phyloP scores from a whole-genome alignment of 257 asterid species.

The Echium plantagineum region DNA sequence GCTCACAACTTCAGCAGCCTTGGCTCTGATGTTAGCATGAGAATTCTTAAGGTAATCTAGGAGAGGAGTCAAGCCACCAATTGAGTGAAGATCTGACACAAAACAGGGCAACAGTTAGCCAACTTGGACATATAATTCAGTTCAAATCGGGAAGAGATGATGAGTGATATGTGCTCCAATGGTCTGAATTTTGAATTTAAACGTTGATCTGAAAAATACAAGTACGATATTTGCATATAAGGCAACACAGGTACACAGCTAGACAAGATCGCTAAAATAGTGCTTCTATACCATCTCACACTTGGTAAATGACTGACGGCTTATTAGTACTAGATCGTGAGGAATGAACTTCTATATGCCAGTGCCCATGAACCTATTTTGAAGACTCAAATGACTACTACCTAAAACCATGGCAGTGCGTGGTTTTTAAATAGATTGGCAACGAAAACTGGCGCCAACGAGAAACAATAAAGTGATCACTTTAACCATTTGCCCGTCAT shows the following conservation, averaged over 20 bases:
- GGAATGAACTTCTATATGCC: too few species aligned
- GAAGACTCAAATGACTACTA: too few species aligned
- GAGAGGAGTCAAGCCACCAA: slow-evolving; percentile 82
- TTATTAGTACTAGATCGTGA: too few species aligned
- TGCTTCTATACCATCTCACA: too few species aligned
- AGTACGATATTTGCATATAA: background rate
- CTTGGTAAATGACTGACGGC: too few species aligned
- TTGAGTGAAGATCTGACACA: slow-evolving; percentile 62
- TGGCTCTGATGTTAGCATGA: slow-evolving; percentile 75
- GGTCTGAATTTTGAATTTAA: too few species aligned
- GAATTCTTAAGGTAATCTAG: slow-evolving; percentile 54
- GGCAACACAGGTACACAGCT: background rate
- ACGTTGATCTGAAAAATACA: background rate
- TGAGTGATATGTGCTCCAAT: background rate
- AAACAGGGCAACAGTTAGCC: slow-evolving; percentile 1
- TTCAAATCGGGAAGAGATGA: background rate
- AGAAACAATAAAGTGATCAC: too few species aligned
- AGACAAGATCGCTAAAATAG: background rate
- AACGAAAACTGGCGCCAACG: too few species aligned
- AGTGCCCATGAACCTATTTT: too few species aligned
- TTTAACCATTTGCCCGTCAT: too few species aligned
- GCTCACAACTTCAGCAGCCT: slow-evolving; percentile 90
- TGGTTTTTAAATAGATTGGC: too few species aligned
- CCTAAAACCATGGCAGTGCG: too few species aligned
- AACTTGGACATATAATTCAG: background rate